Evolutionary conservation across 2,329 filamentous ascomycete species (phyloP), one percentile per base, ranked within the genome.

Genomic region (Pseudonectria foliicola): DNA sequence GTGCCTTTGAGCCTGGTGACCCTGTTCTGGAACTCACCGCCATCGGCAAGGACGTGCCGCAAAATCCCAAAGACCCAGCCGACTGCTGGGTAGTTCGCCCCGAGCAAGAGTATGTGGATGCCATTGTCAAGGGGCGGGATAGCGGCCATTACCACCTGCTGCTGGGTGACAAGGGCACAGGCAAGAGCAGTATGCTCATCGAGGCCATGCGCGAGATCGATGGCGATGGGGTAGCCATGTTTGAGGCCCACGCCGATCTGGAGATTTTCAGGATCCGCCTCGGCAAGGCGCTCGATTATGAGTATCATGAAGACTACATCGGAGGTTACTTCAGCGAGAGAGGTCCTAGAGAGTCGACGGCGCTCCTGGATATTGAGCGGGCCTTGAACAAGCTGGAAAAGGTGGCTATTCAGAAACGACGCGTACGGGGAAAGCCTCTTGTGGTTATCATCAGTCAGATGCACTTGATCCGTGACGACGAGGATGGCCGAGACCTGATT

Each of bases 321-420:
- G 92, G 92, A 29, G 86, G 85, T 6, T 83, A 98, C 40, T 98
- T 98, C 61, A 94, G 85, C 40, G 94, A 98, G 53, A 79, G 85
- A 21, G 92, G 92, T 0, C 92, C 92, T 0, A 77, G 92, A 28
- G 92, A 98, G 53, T 89, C 86, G 3, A 94, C 87, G 0, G 88
- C 92, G 4, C 68, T 98, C 24, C 71, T 98, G 2, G 92, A 98
- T 56, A 95, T 98, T 43, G 92, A 98, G 57, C 79, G 92, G 18
- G 92, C 92, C 0, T 82, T 98, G 58, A 98, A 98, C 70, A 98
- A 98, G 62, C 67, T 98, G 10, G 92, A 98, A 56, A 98, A 98
- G 60, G 86, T 96, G 7, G 92, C 92, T 1, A 64, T 98, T 38
- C 71, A 70, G 48, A 74, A 84, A 33, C 71, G 88, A 29, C 67